phyloP scores from a whole-genome alignment of 2,329 filamentous ascomycete genomes.

The Xylariomycetidae sp. region DNA sequence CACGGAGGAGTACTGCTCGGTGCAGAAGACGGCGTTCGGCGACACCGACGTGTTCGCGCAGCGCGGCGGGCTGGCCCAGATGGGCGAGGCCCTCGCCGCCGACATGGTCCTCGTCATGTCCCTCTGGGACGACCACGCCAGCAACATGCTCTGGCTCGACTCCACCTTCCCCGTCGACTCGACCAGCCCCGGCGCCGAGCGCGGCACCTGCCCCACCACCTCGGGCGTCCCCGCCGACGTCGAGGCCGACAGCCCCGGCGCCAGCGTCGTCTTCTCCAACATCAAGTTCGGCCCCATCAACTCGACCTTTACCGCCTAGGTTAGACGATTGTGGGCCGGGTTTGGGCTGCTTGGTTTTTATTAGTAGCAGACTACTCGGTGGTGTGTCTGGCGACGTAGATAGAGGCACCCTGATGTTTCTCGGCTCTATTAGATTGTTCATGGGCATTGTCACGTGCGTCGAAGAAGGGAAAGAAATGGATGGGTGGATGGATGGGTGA shows the following conservation, averaged over 20 bases:
- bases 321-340: too few relatives aligned
- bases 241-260: constrained; percentile 30
- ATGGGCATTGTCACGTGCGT: too few relatives aligned
- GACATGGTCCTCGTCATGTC: constrained; percentile 60
- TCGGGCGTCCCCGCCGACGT: constrained; percentile 42
- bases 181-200: constrained; percentile 35
- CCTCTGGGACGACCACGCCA: constrained; percentile 49
- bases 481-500: too few relatives aligned
- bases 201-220: constrained; percentile 42
- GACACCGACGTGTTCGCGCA: constrained; percentile 45
- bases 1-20: constrained; percentile 49
- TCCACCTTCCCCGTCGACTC: constrained; percentile 43
- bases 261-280: constrained; percentile 43
- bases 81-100: constrained; percentile 46
- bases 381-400: too few relatives aligned
- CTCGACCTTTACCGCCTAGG: constrained; percentile 34
- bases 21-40: constrained; percentile 49
- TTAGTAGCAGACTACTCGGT: too few relatives aligned
- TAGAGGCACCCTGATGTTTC: too few relatives aligned
- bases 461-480: too few relatives aligned
- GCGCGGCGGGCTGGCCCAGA: constrained; percentile 47
- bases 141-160: constrained; percentile 54
- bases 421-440: too few relatives aligned
- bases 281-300: constrained; percentile 45
- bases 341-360: too few relatives aligned